Percentiles rank a stretch among this genome's conserved stretches.
These are phyloP conservation scores for Russula sp. DNA, from an alignment of 768 basidiomycete genomes.

Conservation along the genomic window DNA sequence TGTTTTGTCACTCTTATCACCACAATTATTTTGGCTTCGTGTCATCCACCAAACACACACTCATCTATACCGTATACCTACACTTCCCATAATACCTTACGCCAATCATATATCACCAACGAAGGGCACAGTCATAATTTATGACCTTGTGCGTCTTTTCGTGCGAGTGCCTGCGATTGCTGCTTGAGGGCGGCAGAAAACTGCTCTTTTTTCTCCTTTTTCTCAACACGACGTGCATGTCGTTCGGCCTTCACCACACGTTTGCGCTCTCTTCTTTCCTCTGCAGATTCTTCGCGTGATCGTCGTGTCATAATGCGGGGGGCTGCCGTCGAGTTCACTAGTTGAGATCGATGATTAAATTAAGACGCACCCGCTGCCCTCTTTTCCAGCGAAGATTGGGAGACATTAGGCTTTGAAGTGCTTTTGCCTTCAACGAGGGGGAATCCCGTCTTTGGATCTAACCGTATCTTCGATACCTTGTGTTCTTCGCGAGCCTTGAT, in stretches of 20 bases:
- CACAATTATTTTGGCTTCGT: neutral
- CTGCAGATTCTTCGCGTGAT: slow-evolving; percentile 66
- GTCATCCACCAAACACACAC: neutral
- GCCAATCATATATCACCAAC: neutral
- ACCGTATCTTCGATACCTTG: slow-evolving; percentile 52
- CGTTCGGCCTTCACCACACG: slow-evolving; percentile 58
- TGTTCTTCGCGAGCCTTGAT: slow-evolving; percentile 59
- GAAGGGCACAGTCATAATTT: slow-evolving; percentile 24
- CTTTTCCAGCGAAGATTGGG: neutral
- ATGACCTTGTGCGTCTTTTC: slow-evolving; percentile 34
- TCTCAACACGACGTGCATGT: slow-evolving; percentile 56
- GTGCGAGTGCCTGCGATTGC: slow-evolving; percentile 43
- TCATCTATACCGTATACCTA: slow-evolving; percentile 18
- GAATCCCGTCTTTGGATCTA: slow-evolving; percentile 74
- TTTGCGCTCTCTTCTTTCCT: slow-evolving; percentile 69
- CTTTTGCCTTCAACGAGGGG: slow-evolving; percentile 42
- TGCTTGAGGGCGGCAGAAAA: slow-evolving; percentile 57
- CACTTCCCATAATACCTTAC: slow-evolving; percentile 9
- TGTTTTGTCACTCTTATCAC: neutral
- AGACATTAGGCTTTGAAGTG: slow-evolving; percentile 21
- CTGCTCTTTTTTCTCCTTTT: slow-evolving; percentile 56
- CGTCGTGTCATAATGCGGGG: slow-evolving; percentile 52
- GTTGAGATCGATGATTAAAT: neutral
- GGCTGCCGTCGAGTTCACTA: slow-evolving; percentile 28
- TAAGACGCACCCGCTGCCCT: neutral